These are phyloP conservation scores for Tetraselmis chui DNA, from an alignment of 139 green algal genomes.

Conservation along the genomic window DNA sequence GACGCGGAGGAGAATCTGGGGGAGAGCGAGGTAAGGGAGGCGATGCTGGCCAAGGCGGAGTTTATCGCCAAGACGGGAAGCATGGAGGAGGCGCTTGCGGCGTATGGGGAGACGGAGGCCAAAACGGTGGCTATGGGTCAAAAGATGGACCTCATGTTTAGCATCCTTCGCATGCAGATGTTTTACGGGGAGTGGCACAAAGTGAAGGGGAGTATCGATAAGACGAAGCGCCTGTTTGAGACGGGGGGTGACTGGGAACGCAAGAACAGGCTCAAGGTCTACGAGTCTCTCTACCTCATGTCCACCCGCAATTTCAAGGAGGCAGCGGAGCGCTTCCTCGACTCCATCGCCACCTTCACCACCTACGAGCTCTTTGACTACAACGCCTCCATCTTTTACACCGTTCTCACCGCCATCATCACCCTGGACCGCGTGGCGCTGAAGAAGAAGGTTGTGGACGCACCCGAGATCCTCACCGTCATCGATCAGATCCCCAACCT, in stretches of 20 bases:
- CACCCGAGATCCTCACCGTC: slow-evolving; percentile 89
- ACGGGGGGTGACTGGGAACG: slow-evolving; percentile 96
- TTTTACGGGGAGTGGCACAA: slow-evolving; percentile 56
- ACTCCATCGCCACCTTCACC: slow-evolving; percentile 94
- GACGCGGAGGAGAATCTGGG: slow-evolving; percentile 87
- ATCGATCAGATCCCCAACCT: slow-evolving; percentile 78
- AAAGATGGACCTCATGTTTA: slow-evolving; percentile 94
- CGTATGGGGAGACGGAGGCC: slow-evolving; percentile 62
- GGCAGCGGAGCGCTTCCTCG: slow-evolving; percentile 83
- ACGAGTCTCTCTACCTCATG: slow-evolving; percentile 85
- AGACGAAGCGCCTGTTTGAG: slow-evolving; percentile 66
- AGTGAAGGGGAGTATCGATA: slow-evolving; percentile 62
- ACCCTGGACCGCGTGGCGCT: slow-evolving; percentile 57
- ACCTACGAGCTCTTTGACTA: slow-evolving; percentile 91
- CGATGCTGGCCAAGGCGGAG: slow-evolving; percentile 76
- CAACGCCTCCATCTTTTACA: slow-evolving; percentile 84
- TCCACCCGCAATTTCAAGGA: slow-evolving; percentile 77
- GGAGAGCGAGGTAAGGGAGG: slow-evolving; percentile 91
- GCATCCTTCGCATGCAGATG: slow-evolving; percentile 73
- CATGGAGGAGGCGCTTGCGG: slow-evolving; percentile 50
- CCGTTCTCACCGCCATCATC: slow-evolving; percentile 67
- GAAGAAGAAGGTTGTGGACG: slow-evolving; percentile 75
- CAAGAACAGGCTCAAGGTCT: slow-evolving; percentile 98
- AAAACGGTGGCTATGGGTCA: slow-evolving; percentile 86
- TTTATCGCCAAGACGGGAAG: slow-evolving; percentile 61